phyloP scores from a whole-genome alignment of 257 asterid genomes.

The Paulownia fortunei region DNA sequence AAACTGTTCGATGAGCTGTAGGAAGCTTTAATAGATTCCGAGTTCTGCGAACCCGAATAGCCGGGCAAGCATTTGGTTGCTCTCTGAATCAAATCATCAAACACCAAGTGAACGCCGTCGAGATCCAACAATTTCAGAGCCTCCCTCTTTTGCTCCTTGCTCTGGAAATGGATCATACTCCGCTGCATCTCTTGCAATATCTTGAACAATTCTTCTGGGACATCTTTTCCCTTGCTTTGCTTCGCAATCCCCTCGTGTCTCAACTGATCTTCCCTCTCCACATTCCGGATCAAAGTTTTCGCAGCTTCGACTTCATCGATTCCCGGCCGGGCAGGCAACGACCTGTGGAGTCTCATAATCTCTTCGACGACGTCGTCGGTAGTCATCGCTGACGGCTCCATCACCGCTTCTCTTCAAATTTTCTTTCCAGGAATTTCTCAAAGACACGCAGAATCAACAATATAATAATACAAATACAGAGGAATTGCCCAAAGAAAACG shows the following conservation, averaged over 20 bases:
- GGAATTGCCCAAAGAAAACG: not conserved
- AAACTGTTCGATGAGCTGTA: constrained; percentile 43
- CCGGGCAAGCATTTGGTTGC: constrained; percentile 70
- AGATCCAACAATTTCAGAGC: constrained; percentile 74
- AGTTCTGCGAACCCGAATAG: constrained; percentile 35
- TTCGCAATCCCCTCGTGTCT: constrained; percentile 61
- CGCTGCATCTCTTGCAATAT: constrained; percentile 76
- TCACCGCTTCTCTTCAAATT: constrained; percentile 28
- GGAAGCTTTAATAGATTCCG: constrained; percentile 44
- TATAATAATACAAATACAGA: not conserved
- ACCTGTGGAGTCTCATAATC: constrained; percentile 74
- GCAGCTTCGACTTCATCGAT: constrained; percentile 87
- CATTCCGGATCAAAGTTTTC: constrained; percentile 51
- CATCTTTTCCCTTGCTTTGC: constrained; percentile 67
- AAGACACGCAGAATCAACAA: constrained; percentile 3
- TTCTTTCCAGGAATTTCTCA: constrained; percentile 8
- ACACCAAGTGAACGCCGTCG: constrained; percentile 56
- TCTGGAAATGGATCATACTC: constrained; percentile 55
- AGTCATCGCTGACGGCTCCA: constrained; percentile 53
- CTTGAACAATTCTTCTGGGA: constrained; percentile 73
- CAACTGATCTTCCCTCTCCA: constrained; percentile 76
- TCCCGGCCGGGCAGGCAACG: constrained; percentile 73
- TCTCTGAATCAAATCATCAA: constrained; percentile 84
- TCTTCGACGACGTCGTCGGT: constrained; percentile 70
- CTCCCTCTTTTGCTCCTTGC: constrained; percentile 71